Evolutionary conservation across 1,139 yeast species (phyloP).

Genomic region (Candida sp.): DNA sequence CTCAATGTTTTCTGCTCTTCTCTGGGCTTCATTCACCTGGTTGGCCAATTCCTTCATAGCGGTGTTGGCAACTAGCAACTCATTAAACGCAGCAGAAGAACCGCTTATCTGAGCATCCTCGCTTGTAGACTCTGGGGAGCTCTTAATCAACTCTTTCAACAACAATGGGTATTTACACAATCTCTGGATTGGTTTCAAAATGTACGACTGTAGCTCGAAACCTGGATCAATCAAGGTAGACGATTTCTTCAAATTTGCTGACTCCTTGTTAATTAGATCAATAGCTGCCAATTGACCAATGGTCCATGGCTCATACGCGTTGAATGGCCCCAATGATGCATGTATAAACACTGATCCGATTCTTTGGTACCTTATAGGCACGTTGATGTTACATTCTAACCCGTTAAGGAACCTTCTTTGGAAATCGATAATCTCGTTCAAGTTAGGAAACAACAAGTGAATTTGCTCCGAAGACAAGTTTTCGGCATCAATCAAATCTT

Average conservation of each 20-base stretch:
- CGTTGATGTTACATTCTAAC: conserved; percentile 82
- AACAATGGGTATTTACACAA: conserved; percentile 92
- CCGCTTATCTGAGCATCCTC: conserved; percentile 17
- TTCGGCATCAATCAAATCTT: conserved; percentile 68
- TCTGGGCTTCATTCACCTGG: conserved; percentile 91
- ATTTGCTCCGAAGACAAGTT: conserved; percentile 79
- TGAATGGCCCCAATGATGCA: conserved; percentile 79
- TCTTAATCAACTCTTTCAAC: conserved; percentile 73
- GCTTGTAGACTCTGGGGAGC: conserved; percentile 41
- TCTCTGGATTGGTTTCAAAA: conserved; percentile 94
- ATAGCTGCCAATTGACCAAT: conserved; percentile 86
- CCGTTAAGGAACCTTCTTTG: conserved; percentile 91
- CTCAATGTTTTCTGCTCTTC: conserved; percentile 87
- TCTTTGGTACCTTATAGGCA: conserved; percentile 78
- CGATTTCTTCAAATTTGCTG: conserved; percentile 57
- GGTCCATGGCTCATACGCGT: conserved; percentile 91
- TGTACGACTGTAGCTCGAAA: conserved; percentile 86
- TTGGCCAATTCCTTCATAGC: conserved; percentile 73
- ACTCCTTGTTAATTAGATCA: conserved; percentile 74
- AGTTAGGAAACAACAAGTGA: conserved; percentile 85
- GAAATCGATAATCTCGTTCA: conserved; percentile 84
- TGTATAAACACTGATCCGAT: conserved; percentile 88
- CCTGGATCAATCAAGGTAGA: conserved; percentile 78
- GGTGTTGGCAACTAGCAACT: conserved; percentile 69
- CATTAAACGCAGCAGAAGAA: conserved; percentile 63